Base-by-base conservation (phyloP, 306 rosid genomes). In the Prunus davidiana region DNA sequence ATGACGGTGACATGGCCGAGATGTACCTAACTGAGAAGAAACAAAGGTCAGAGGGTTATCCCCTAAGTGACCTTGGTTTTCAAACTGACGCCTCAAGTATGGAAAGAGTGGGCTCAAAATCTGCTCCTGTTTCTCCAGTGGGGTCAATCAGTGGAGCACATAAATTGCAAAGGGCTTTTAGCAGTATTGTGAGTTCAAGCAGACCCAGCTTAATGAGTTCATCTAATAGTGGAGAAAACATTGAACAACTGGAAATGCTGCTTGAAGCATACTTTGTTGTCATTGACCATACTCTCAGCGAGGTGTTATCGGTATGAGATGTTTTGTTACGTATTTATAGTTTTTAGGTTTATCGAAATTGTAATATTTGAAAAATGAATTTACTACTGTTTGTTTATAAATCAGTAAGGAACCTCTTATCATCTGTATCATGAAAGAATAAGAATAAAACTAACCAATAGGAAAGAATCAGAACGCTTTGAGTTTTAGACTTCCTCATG, bases 51-150 rank as follows among this genome's bases (percentile, higher is more conserved):
- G 89, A 82, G 77, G 82, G 83, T n/a, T 77, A 78, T 76, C 68
- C 78, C 82, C 63, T 60, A 24, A 86, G 83, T 83, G 93, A 89
- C 76, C 77, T 72, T 76, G 52, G 69, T 78, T 73, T 78, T 71
- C 91, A 84, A 83, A 74, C 67, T 38, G 55, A 51, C 68, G 50
- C 78, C 51, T 74, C 73, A 12, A 55, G 73, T 63, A 77, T 76
- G 66, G 80, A 85, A 67, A 74, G 54, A 78, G 58, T 65, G 66
- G 74, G 60, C 81, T 86, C 93, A 72, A 92, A 85, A 78, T 90
- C 98, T 14, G 93, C 93, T 71, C 93, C 97, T 72, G 77, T 82
- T 82, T 94, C 98, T 47, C 97, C 97, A 27, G 96, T 87, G 78
- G 76, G 77, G 69, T 57, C 91, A 18, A 20, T 30, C 72, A 55